Base-by-base conservation (phyloP, 139 green algal species). In the Chlamydomonas sp. region DNA sequence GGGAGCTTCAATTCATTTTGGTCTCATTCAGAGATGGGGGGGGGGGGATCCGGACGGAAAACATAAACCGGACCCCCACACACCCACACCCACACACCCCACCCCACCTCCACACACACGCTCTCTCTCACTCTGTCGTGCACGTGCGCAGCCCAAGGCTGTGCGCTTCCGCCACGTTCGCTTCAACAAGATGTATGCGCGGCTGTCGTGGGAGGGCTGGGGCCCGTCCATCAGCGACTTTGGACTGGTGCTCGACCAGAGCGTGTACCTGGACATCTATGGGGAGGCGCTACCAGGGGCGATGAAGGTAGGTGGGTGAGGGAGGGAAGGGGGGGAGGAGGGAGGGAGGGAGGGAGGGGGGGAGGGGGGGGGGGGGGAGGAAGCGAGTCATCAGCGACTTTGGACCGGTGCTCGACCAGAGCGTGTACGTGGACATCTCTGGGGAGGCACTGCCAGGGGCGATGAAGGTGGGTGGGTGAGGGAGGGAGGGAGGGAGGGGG, bases 131-230 rank as follows among this genome's bases (percentile, higher is more conserved):
- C n/a, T n/a, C n/a, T n/a, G n/a, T n/a, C n/a, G n/a, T n/a, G n/a
- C n/a, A n/a, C n/a, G n/a, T n/a, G n/a, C n/a, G n/a, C n/a, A n/a
- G n/a, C n/a, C n/a, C n/a, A n/a, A n/a, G 54, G 31, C 34, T 5
- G 48, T 80, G 33, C 73, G 76, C 35, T 95, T 95, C 76, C 76
- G 80, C 49, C 81, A 91, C 54, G 84, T 95, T 13, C 83, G 84
- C 58, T 77, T 93, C 69, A 95, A 93, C 77, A 77, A 85, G 36
- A 82, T 90, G 60, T 77, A 86, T 67, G 86, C 80, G 29, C 71
- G 82, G 3, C 66, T 88, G 24, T 89, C 87, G 5, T 94, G 88
- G 60, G 65, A 86, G 54, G 86, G 85, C 1, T 77, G 83, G n/a
- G 79, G 73, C 3, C 31, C 88, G 20, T 81, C 62, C 39, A 82